These are phyloP conservation scores for Erysimum cheiri DNA, from an alignment of 441 rosid species.

Conservation along the genomic window DNA sequence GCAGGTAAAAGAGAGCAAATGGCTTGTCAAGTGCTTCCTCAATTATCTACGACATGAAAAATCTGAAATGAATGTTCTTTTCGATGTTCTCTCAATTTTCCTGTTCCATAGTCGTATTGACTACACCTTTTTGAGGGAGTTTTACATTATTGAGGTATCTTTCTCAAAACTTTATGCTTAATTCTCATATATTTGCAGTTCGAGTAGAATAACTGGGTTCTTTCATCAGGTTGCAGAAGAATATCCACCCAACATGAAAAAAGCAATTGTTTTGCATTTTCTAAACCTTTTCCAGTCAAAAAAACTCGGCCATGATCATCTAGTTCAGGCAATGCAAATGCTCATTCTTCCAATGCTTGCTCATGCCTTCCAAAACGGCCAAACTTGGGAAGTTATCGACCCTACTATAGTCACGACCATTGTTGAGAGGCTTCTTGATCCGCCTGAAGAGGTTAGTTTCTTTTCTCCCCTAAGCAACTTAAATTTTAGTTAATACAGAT, in stretches of 20 bases:
- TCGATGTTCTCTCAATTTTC: conserved; percentile 94
- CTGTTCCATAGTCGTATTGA: conserved; percentile 91
- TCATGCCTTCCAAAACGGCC: conserved; percentile 87
- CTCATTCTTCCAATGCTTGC: conserved; percentile 99
- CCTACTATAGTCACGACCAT: conserved; percentile 82
- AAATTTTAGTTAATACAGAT: conserved; percentile 9
- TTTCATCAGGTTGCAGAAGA: conserved; percentile 89
- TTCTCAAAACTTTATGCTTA: conserved; percentile 4
- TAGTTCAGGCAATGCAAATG: conserved; percentile 98
- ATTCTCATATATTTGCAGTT: conserved; percentile 33
- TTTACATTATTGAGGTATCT: conserved; percentile 92
- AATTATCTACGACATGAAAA: conserved; percentile 89
- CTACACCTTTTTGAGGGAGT: conserved; percentile 94
- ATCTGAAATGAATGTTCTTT: conserved; percentile 82
- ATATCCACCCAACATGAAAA: conserved; percentile 85
- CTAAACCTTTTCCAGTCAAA: conserved; percentile 89
- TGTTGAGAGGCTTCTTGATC: conserved; percentile 99
- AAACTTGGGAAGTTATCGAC: conserved; percentile 98
- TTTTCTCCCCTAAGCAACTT: conserved; percentile 25
- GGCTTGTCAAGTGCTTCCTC: conserved; percentile 98
- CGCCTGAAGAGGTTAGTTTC: conserved; percentile 90
- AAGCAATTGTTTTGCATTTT: conserved; percentile 79
- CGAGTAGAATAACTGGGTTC: conserved; percentile 27
- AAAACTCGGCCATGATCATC: conserved; percentile 88
- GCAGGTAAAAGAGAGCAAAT: conserved; percentile 99